These are phyloP conservation scores for Peterozyma xylosa DNA, from an alignment of 805 yeast species.

Conservation along the genomic window DNA sequence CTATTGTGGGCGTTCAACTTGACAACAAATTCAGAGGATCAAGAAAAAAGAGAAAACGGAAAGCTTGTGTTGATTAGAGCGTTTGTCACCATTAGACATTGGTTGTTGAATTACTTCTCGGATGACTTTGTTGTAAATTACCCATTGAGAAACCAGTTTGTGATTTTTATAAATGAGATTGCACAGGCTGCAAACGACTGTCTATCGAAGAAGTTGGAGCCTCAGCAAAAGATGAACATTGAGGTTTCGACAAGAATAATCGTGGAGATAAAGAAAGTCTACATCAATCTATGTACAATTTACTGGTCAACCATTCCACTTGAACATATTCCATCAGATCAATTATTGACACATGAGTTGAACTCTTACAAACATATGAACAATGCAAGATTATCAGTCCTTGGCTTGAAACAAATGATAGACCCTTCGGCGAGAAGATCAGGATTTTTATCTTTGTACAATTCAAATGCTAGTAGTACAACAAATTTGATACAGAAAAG, in stretches of 20 bases:
- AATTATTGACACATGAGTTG: constrained; percentile 15
- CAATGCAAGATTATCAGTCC: constrained; percentile 24
- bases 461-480: constrained; percentile 16
- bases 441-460: constrained; percentile 26
- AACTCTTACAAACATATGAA: constrained; percentile 19
- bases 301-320: constrained; percentile 23
- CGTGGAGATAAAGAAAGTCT: constrained; percentile 24
- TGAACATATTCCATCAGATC: constrained; percentile 13
- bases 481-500: constrained; percentile 11
- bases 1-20: constrained; percentile 62
- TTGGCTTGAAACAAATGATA: constrained; percentile 28
- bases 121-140: constrained; percentile 67
- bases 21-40: constrained; percentile 8
- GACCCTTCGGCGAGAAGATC: constrained; percentile 35
- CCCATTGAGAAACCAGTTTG: constrained; percentile 37
- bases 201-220: not conserved
- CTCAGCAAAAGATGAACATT: not conserved
- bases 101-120: constrained; percentile 81
- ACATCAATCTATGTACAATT: constrained; percentile 20
- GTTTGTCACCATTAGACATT: constrained; percentile 81
- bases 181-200: constrained; percentile 7
- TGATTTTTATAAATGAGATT: constrained; percentile 32
- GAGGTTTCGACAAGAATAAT: constrained; percentile 18
- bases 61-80: constrained; percentile 68
- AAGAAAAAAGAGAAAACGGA: constrained; percentile 38